Evolutionary conservation across 257 asterid species (phyloP), one percentile per base, ranked within the genome.

Genomic region (Capsicum chinense): DNA sequence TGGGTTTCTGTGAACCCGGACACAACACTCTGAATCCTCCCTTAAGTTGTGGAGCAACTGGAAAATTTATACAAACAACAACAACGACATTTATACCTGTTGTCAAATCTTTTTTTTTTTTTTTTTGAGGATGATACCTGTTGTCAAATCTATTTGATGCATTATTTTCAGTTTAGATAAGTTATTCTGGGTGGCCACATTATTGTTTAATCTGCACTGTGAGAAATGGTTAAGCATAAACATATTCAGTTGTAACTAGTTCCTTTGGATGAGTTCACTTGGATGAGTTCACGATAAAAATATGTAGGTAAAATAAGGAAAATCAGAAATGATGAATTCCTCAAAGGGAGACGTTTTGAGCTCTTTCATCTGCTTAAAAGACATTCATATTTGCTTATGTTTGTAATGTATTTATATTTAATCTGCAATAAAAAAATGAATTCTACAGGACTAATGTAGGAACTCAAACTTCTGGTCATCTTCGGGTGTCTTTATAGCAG

Each of bases 111-210:
- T 26, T 56, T 1, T 74, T 1, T 26, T 26, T 26, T 26, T 26
- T 26, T 26, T 26, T 26, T 26, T 26, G 33, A 26, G 33, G 33
- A 26, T 26, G 33, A 26, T 26, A 26, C 33, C 33, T 78, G 80
- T 16, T 73, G 66, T 83, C 83, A 64, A 54, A 62, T 79, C 47
- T 52, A 44, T 56, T 1, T 74, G 44, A 17, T 78, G 81, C 62
- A 11, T 54, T 19, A 50, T 21, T 74, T 73, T 21, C 14, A 12
- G 47, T 50, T 11, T 69, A 17, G 56, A 69, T 69, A 74, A 50
- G 47, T 6, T 21, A 67, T 16, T 67, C 76, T 67, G 76, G 16
- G 16, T 47, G 37, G 80, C 39, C 58, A 73, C 15, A 47, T 47
- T 50, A 11, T 4, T 74, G 21, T 74, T 74, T 21, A 13, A 19